Base-by-base conservation (phyloP, 78 protist species). In the Dictyostelium purpureum region DNA sequence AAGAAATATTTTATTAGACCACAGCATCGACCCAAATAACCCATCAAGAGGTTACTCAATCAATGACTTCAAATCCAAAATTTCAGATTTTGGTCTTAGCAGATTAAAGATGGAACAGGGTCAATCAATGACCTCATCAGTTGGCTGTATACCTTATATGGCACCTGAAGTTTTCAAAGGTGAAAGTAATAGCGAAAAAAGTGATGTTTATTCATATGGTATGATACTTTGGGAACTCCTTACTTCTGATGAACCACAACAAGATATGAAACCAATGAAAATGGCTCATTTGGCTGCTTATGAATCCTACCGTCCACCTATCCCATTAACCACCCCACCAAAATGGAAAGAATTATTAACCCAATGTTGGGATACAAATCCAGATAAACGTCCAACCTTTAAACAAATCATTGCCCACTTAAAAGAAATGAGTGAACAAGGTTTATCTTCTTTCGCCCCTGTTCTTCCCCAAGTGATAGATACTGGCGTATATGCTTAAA, bases 81-180 rank as follows among this genome's bases (percentile, higher is more conserved):
- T 94, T n/a, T 71, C 94, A 2, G 96, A 94, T 57, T 94, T 94
- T 75, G 96, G 96, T 18, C 42, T 94, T 2, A 37, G 77, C 12
- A 57, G 93, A 42, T 63, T 83, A 28, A 83, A 83, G 56, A 80
- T 79, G 87, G 94, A 89, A 47, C 70, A 73, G 21, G 77, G 87
- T 19, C 19, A 26, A 2, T 31, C 4, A 33, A 79, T 89, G 94
- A 89, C 94, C 9, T 11, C 40, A 0, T 78, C 88, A 0, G 81
- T 89, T 2, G 94, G 94, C 26, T 89, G 94, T 67, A 79, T 89
- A 6, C 94, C 94, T 1, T 89, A 89, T 31, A 79, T 79, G 88
- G 94, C 94, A n/a, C 94, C 94, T 4, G 94, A 89, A 35, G 95
- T 91, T 42, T 82, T 91, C 79, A 67, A 63, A 66, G 89, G 89